Evolutionary conservation across 2,329 filamentous ascomycete species (phyloP), one percentile per base, ranked within the genome.

Genomic region (Pseudomassariella vexata): DNA sequence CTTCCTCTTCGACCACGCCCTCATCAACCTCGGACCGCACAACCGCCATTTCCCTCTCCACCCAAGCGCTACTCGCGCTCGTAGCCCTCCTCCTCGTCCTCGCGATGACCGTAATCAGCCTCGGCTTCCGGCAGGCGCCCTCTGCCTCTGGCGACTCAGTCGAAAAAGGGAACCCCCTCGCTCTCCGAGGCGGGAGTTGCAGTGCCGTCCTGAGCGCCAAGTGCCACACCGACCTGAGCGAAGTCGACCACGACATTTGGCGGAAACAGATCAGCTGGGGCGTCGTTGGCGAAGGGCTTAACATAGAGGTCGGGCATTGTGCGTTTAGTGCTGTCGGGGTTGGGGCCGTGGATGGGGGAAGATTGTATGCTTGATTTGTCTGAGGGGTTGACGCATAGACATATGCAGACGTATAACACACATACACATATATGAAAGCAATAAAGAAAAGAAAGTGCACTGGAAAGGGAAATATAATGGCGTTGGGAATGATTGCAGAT

Each of bases 201-300:
- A 70, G 65, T 38, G 70, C 68, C 7, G 68, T 71, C n/a, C 46
- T 75, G 39, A 65, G 62, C 47, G 60, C 69, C 16, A 51, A 62
- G 30, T 72, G 68, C 48, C 68, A 72, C 35, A 52, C 60, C 5
- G 41, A 48, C 12, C 46, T 45, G 7, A 51, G 50, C 19, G 48
- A 50, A 23, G 35, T 26, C 15, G 39, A 36, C 22, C 19, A 39
- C 26, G 47, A 49, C 15, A 34, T 42, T 39, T 69, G 34, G 62
- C 60, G 54, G 36, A 49, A 40, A 34, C 52, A 42, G 44, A 48
- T 73, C 6, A 49, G 52, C 18, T 73, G 66, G 65, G 68, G 69
- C 3, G 63, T 68, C 19, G 59, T 70, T 12, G 39, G 54, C 18
- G 58, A 63, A 32, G 56, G 57, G 5, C 41, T 49, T 3, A 62